Conservation (phyloP, 495 filamentous ascomycete species). For the Bryoglossum gracile region DNA sequence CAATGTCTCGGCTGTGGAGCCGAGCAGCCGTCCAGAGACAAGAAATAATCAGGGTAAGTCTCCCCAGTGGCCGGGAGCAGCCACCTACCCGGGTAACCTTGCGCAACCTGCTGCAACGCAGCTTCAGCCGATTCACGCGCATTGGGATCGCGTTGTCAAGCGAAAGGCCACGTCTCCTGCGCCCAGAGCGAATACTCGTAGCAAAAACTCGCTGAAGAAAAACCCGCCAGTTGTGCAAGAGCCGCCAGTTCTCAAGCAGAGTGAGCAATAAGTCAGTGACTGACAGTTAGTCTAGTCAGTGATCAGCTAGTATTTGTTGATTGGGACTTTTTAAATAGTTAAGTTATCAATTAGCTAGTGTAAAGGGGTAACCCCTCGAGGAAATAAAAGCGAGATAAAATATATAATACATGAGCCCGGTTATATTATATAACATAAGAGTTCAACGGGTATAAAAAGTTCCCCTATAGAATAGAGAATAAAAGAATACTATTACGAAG, state of each 20-base stretch:
- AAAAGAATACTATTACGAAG: no score
- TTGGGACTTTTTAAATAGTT: no score
- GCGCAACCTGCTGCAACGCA: background rate
- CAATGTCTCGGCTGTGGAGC: background rate
- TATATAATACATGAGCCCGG: no score
- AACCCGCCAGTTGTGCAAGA: background rate
- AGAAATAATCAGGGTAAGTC: slow-evolving; percentile 2
- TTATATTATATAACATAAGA: no score
- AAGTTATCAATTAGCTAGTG: no score
- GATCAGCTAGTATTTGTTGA: no score
- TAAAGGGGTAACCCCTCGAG: no score
- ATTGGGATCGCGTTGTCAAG: slow-evolving; percentile 4
- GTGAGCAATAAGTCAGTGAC: no score
- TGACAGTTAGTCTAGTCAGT: no score
- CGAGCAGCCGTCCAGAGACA: slow-evolving; percentile 3
- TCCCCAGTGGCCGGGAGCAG: background rate
- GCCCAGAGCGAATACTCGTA: slow-evolving; percentile 4
- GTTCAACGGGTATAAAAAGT: no score
- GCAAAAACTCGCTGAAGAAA: background rate
- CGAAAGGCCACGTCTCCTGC: background rate
- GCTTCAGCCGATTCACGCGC: slow-evolving; percentile 1
- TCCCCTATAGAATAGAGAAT: no score
- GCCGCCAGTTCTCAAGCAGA: background rate
- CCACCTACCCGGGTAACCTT: slow-evolving; percentile 1
- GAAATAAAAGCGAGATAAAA: no score